Evolutionary conservation across 352 stramenopile species (phyloP).

Genomic region (Peronospora tabacina): DNA sequence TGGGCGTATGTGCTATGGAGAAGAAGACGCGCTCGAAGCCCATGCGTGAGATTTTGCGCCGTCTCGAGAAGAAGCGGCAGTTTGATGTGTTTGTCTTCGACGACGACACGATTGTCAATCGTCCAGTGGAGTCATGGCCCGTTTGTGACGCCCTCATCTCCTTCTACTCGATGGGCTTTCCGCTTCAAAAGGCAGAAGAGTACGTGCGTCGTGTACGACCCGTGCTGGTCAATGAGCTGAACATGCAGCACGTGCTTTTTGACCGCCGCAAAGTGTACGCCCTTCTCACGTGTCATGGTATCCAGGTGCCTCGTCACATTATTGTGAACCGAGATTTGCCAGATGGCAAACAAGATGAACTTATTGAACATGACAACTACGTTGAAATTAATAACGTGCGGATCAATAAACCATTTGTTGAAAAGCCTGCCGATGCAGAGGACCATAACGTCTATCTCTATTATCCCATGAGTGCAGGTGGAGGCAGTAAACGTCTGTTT

Average conservation of each 20-base stretch:
- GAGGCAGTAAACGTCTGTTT: conserved; percentile 98
- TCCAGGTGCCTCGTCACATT: conserved; percentile 94
- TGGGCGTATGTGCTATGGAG: conserved; percentile 98
- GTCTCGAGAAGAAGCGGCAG: conserved; percentile 87
- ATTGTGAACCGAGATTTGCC: conserved; percentile 92
- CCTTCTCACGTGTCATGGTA: conserved; percentile 89
- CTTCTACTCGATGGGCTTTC: conserved; percentile 98
- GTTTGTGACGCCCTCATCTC: conserved; percentile 96
- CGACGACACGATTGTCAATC: conserved; percentile 93
- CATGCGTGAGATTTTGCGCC: conserved; percentile 94
- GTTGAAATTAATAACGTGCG: conserved; percentile 90
- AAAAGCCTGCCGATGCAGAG: conserved; percentile 98
- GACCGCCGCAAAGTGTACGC: conserved; percentile 95
- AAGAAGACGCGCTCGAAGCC: conserved; percentile 97
- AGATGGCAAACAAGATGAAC: conserved; percentile 42
- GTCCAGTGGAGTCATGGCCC: conserved; percentile 92
- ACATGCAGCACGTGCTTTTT: conserved; percentile 94
- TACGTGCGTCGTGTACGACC: conserved; percentile 94
- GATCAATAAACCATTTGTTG: conserved; percentile 99
- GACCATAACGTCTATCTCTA: conserved; percentile 99
- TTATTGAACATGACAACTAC: conserved; percentile 79
- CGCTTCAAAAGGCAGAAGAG: conserved; percentile 93
- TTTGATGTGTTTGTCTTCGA: conserved; percentile 98
- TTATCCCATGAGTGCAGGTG: conserved; percentile 95
- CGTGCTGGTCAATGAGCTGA: conserved; percentile 97